These are phyloP conservation scores for Ailanthus altissimus DNA, from an alignment of 345 rosid species.

Conservation along the genomic window DNA sequence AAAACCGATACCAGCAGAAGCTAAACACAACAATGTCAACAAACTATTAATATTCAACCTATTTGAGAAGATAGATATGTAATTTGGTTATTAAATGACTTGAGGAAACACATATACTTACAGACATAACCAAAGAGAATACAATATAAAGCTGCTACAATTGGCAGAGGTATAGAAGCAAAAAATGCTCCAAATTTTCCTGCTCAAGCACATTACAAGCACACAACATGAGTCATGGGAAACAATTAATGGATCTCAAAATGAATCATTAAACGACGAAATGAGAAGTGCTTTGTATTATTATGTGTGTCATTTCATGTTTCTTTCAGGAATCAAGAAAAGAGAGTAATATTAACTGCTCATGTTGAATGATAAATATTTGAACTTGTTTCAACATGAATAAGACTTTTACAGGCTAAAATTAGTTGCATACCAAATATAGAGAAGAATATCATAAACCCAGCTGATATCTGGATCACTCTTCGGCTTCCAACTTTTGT, in stretches of 20 bases:
- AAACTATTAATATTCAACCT: conserved; percentile 28
- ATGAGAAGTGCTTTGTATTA: background rate
- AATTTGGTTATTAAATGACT: background rate
- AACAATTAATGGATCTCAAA: background rate
- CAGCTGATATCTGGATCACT: conserved; percentile 93
- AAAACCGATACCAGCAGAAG: conserved; percentile 73
- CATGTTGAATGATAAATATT: too few species aligned
- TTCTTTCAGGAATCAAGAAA: background rate
- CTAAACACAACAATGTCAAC: conserved; percentile 24
- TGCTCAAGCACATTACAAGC: conserved; percentile 23
- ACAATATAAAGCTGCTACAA: conserved; percentile 74
- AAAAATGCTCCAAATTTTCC: conserved; percentile 94
- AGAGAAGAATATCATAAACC: conserved; percentile 95
- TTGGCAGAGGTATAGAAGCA: conserved; percentile 87
- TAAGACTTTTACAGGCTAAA: too few species aligned
- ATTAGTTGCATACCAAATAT: conserved; percentile 54
- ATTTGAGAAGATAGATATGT: background rate
- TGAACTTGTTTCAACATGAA: too few species aligned
- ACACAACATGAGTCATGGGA: background rate
- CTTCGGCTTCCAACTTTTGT: conserved; percentile 91
- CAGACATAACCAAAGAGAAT: conserved; percentile 91
- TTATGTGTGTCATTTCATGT: background rate
- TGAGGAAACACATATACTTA: conserved; percentile 35
- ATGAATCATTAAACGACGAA: background rate
- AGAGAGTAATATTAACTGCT: too few species aligned